Evolutionary conservation across 345 rosid genomes (phyloP), one percentile per base, ranked within the genome.

Genomic region (Dipteronia sinensis): DNA sequence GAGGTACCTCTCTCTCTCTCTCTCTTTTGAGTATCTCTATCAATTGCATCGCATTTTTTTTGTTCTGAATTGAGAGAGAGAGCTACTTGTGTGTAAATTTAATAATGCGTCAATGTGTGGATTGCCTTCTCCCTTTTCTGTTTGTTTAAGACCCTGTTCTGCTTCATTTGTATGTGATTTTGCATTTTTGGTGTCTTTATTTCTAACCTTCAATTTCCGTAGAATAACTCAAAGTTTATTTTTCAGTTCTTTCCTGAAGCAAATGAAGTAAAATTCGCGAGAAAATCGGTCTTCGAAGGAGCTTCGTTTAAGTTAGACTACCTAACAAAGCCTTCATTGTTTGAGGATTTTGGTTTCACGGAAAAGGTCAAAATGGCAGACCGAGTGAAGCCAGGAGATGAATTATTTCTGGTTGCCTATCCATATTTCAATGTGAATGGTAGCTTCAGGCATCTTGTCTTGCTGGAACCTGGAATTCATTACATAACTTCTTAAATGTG

Each of bases 211-310:
- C 40, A 25, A 29, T 73, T 67, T 53, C 2, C 80, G 8, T 42
- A 4, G 10, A 55, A 29, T 16, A 80, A 40, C 17, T 65, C 22
- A 6, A 55, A 29, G 29, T 47, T 77, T 63, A 71, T 67, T 49
- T 82, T 77, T 74, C 91, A 94, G 98, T 95, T 95, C 83, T 95
- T 95, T 72, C 98, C 97, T 0, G 98, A 95, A 86, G 99, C 97
- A 78, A 93, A 85, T 49, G 99, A 95, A 80, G 97, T 93, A 65
- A 80, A 83, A 71, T 90, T 93, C 80, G 99, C 99, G 62, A 81
- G 93, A 66, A 76, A 84, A 29, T 86, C 89, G 0, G 90, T 84
- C 22, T 95, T 95, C 51, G 98, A 81, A 85, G 98, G 95, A 85
- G 87, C 93, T 69, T 92, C 90, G 42, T 91, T 90, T 74, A 93